Evolutionary conservation across 805 yeast genomes (phyloP).

Genomic region (Starmerella potacharoeniae): DNA sequence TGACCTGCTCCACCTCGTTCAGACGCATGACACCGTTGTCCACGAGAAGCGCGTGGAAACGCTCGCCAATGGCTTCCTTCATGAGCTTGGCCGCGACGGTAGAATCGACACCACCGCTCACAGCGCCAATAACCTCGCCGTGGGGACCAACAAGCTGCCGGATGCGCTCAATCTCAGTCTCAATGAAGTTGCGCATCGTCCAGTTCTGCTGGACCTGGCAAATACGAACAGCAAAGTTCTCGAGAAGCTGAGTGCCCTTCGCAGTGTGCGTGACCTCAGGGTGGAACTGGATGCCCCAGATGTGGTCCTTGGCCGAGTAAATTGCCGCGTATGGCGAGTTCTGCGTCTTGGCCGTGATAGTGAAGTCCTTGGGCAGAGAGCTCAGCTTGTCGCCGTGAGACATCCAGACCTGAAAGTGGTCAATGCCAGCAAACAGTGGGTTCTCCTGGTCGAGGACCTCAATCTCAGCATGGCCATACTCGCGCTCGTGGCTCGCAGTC

Average conservation of each 20-base stretch:
- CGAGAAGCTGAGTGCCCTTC: slow-evolving; percentile 75
- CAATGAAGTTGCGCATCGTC: slow-evolving; percentile 97
- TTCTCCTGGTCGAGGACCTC: slow-evolving; percentile 56
- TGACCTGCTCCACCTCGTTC: slow-evolving; percentile 82
- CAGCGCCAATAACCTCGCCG: slow-evolving; percentile 99
- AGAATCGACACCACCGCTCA: slow-evolving; percentile 98
- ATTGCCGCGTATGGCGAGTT: slow-evolving; percentile 96
- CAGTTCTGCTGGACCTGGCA: slow-evolving; percentile 83
- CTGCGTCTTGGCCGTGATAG: slow-evolving; percentile 77
- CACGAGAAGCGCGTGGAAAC: slow-evolving; percentile 96
- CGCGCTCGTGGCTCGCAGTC: slow-evolving; percentile 92
- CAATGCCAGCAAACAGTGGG: slow-evolving; percentile 75
- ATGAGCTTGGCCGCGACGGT: slow-evolving; percentile 97
- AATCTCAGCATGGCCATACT: slow-evolving; percentile 92
- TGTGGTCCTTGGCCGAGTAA: slow-evolving; percentile 56
- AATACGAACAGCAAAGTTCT: slow-evolving; percentile 85
- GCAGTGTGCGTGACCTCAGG: slow-evolving; percentile 97
- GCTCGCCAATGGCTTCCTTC: slow-evolving; percentile 96
- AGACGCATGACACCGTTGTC: slow-evolving; percentile 96
- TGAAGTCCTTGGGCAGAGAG: slow-evolving; percentile 80
- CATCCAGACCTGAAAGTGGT: slow-evolving; percentile 98
- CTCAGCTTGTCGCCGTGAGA: slow-evolving; percentile 95
- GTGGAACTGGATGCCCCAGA: slow-evolving; percentile 96
- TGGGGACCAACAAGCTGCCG: slow-evolving; percentile 87
- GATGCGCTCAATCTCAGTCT: slow-evolving; percentile 85